Base-by-base conservation (phyloP, 768 basidiomycete species). In the Mycena latifolia region DNA sequence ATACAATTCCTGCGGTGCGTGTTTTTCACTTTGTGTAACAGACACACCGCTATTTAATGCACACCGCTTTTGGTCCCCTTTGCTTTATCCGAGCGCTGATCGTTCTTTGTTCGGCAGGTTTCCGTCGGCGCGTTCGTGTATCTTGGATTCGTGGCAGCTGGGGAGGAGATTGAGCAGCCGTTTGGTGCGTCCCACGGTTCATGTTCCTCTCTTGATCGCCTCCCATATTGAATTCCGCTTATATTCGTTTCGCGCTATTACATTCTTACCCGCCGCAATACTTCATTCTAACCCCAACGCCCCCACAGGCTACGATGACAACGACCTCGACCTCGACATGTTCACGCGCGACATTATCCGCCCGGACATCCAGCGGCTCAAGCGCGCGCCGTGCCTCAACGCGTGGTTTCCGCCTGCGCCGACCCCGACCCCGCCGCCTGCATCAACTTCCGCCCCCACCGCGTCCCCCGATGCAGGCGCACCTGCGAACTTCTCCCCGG, bases 111-210 rank as follows among this genome's bases (percentile, higher is more conserved):
- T 33, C 8, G 4, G 20, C 27, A 68, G 67, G 88, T 90, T 5
- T 81, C 82, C 10, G 82, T 92, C 33, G 89, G 89, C 1, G 79
- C 88, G 0, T 90, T 91, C 75, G 89, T 91, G n/a, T n/a, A n/a
- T n/a, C n/a, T n/a, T n/a, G n/a, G n/a, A n/a, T n/a, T n/a, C n/a
- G n/a, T n/a, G n/a, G 52, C 92, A 90, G 89, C 90, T 0, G 90
- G 88, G 18, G 87, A 90, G 71, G 89, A 89, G 72, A 89, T 89
- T 33, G 89, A 89, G 72, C 89, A 90, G 74, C 89, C 89, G 0
- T 90, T 90, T 70, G 89, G 87, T 86, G 55, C 18, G 85, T 72
- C 45, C 27, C 24, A 2, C 9, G 5, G n/a, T n/a, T n/a, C n/a
- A n/a, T n/a, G n/a, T n/a, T n/a, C n/a, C n/a, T n/a, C n/a, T n/a